Conservation (phyloP, 2,329 filamentous ascomycete genomes). For the Drechslerella coelobrocha region DNA sequence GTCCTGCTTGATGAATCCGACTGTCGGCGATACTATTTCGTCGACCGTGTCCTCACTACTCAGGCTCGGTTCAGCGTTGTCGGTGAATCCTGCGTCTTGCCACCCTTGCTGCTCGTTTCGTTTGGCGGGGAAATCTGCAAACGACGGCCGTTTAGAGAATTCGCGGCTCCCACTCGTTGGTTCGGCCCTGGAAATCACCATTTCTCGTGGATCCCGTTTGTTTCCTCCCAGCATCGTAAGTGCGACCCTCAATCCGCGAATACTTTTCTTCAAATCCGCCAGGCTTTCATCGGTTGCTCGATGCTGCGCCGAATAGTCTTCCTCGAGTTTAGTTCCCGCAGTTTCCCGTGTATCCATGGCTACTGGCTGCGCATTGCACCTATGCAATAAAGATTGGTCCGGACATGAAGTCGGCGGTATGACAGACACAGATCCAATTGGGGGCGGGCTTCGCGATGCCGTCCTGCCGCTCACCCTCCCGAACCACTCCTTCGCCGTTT, state of each 20-base stretch:
- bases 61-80: no score
- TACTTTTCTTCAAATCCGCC: slow-evolving; percentile 44
- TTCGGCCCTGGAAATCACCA: slow-evolving; percentile 14
- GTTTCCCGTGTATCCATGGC: slow-evolving; percentile 4
- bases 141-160: slow-evolving; percentile 20
- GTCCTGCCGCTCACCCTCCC: slow-evolving; percentile 38
- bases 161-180: slow-evolving; percentile 21
- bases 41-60: not conserved
- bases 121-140: slow-evolving; percentile 19
- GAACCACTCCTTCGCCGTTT: slow-evolving; percentile 41
- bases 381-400: not conserved
- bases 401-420: not conserved
- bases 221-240: slow-evolving; percentile 29
- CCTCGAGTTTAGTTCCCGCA: not conserved
- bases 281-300: slow-evolving; percentile 41
- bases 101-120: slow-evolving; percentile 8
- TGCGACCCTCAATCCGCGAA: slow-evolving; percentile 38
- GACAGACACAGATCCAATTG: slow-evolving; percentile 6
- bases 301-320: slow-evolving; percentile 37
- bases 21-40: slow-evolving; percentile 12
- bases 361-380: not conserved
- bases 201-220: slow-evolving; percentile 21
- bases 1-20: slow-evolving; percentile 19
- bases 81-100: slow-evolving; percentile 13
- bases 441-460: slow-evolving; percentile 11